Base-by-base conservation (phyloP, 2,329 filamentous ascomycete species). In the Pseudocercospora crystallina region DNA sequence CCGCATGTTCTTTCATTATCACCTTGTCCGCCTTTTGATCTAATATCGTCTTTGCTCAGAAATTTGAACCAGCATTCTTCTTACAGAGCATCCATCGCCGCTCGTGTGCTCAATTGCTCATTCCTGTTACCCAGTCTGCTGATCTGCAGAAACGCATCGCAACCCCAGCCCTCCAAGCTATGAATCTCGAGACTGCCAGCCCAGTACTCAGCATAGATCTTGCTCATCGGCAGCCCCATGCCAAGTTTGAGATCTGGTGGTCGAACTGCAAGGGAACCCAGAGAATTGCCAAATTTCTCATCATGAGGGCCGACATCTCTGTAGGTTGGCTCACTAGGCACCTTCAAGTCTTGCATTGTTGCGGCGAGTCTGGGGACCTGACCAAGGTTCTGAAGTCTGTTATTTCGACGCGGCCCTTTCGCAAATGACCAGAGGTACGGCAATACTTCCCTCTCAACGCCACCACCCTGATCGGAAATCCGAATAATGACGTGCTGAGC, bases 191-290 rank as follows among this genome's bases (percentile, higher is more conserved):
- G 75, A 62, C 83, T 94, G 17, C 94, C 94, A 2, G 94, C 94
- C 94, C 94, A 99, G 71, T 97, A 97, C 71, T 97, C 92, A 26
- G 92, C 90, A 70, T 97, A 99, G 2, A 97, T 89, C 55, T 90
- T 83, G 64, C 91, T 96, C 73, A 99, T 85, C 0, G 94, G 94
- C 44, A 99, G 72, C 1, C 94, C 94, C 80, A 99, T 95, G 3
- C 94, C 94, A 1, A 99, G 78, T 9, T 90, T 82, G 54, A 97
- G 75, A 66, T 96, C 87, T 0, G 94, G 92, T 13, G 90, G 89
- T 32, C 94, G 80, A 51, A 85, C 87, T 1, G 89, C 89, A 36
- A 99, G 76, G 2, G 87, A 85, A 9, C 87, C 84, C 20, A 99
- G 76, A 1, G 90, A 96, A 58, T 80, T 84, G 47, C 82, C 77